Evolutionary conservation across 768 basidiomycete species (phyloP), one percentile per base, ranked within the genome.

Genomic region (Termitomyces eurrhizus): DNA sequence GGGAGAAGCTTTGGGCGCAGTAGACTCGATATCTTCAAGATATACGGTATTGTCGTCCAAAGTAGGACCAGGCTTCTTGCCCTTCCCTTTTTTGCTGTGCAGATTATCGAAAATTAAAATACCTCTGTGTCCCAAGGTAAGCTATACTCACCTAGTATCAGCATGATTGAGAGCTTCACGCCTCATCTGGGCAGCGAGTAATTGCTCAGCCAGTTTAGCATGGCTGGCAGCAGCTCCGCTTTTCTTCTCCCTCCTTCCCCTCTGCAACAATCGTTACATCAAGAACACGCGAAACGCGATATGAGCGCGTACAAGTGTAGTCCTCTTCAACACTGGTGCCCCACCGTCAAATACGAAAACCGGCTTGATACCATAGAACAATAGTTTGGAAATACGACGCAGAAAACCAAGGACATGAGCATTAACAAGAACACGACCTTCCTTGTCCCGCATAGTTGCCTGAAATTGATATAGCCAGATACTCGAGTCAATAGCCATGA

Each of bases 401-500:
- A 93, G 76, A 73, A 92, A 92, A 58, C 96, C 95, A 48, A 98
- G 77, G 16, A 99, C 87, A 74, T 98, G 97, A 1, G 96, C 95
- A 69, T 98, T 98, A 56, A 90, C 84, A 48, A 99, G 76, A 13
- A 83, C 92, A 26, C 88, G 86, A 32, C 97, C 97, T 60, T 98
- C 94, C 69, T 94, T 98, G 74, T 96, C 95, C 26, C 97, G 86
- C 95, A 98, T 98, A 9, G 97, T 98, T 24, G 96, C 95, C 76
- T 98, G 96, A 69, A 99, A 99, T 73, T 99, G 97, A 73, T 99
- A 99, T 57, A 99, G 87, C 97, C 97, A 99, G 64, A 99, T 98
- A 66, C 94, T 97, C 4, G 95, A 98, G 74, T 99, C 97, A 58
- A 99, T 98, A 3, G 97, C 97, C 77, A 99, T 85, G 11, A 86